Percentiles rank a stretch among this genome's conserved stretches.
phyloP scores from a whole-genome alignment of 345 rosid species.

The Lumnitzera littorea region DNA sequence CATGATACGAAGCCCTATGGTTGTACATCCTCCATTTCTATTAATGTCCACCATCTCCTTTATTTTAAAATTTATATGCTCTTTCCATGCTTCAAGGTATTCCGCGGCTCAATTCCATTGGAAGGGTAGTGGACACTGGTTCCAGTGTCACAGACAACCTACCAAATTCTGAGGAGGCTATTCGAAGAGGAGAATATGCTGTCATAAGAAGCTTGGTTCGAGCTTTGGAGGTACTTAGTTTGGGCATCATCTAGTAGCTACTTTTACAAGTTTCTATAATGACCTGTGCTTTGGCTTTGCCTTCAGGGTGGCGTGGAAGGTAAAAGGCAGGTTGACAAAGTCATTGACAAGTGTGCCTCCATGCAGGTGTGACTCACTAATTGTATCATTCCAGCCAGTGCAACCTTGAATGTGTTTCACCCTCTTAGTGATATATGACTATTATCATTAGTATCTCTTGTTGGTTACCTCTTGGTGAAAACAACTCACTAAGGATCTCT shows the following conservation, averaged over 20 bases:
- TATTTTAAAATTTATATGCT: slow-evolving; percentile 6
- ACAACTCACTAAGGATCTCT: neutral
- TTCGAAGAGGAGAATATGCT: slow-evolving; percentile 88
- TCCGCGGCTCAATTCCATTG: slow-evolving; percentile 74
- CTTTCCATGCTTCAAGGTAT: slow-evolving; percentile 40
- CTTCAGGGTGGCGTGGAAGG: slow-evolving; percentile 97
- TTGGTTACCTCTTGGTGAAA: neutral
- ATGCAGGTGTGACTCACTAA: slow-evolving; percentile 64
- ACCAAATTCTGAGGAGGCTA: slow-evolving; percentile 87
- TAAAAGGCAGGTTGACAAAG: slow-evolving; percentile 92
- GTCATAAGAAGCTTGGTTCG: slow-evolving; percentile 90
- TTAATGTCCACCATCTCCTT: neutral
- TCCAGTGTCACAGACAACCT: slow-evolving; percentile 50
- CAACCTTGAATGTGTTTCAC: slow-evolving; percentile 1
- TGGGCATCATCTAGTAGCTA: too few relatives aligned
- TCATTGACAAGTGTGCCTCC: slow-evolving; percentile 95
- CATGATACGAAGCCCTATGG: neutral
- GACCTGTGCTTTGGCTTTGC: neutral
- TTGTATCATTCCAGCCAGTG: neutral
- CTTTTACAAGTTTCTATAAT: neutral
- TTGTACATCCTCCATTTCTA: neutral
- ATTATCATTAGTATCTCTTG: too few relatives aligned
- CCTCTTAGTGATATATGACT: too few relatives aligned
- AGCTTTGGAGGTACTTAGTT: slow-evolving; percentile 72
- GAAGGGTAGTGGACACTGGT: slow-evolving; percentile 64